Conservation (phyloP, 1,284 basidiomycete species). For the Xanthoconium separans region DNA sequence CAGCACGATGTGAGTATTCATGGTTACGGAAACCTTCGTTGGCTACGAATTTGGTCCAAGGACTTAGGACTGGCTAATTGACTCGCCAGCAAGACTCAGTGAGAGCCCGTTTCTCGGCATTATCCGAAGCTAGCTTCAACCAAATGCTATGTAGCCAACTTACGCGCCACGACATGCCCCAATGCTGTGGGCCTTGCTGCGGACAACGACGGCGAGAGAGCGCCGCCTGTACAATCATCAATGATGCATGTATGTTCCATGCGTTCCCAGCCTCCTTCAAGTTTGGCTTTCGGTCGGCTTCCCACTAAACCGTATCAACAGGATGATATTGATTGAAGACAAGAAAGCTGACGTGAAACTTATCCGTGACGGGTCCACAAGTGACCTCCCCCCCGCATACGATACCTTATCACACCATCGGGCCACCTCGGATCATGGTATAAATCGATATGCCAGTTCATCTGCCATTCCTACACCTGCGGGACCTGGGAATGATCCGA, state of each 20-base stretch:
- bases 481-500: not conserved
- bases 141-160: too few species aligned
- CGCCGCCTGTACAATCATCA: not conserved
- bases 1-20: too few species aligned
- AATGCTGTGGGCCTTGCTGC: not conserved
- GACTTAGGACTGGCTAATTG: too few species aligned
- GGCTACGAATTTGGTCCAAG: too few species aligned
- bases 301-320: not conserved
- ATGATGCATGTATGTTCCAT: not conserved
- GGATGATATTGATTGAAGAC: not conserved
- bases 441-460: not conserved
- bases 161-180: not conserved
- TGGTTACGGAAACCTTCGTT: too few species aligned
- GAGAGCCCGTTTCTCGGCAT: too few species aligned
- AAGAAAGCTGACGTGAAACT: not conserved
- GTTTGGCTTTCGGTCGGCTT: not conserved
- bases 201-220: not conserved
- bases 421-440: not conserved
- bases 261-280: not conserved
- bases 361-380: not conserved
- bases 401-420: constrained; percentile 9
- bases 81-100: too few species aligned
- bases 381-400: constrained; percentile 22
- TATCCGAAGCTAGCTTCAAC: too few species aligned
- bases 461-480: not conserved